Base-by-base conservation (phyloP, 176 grass and related monocot species). In the Tillandsia leiboldiana region DNA sequence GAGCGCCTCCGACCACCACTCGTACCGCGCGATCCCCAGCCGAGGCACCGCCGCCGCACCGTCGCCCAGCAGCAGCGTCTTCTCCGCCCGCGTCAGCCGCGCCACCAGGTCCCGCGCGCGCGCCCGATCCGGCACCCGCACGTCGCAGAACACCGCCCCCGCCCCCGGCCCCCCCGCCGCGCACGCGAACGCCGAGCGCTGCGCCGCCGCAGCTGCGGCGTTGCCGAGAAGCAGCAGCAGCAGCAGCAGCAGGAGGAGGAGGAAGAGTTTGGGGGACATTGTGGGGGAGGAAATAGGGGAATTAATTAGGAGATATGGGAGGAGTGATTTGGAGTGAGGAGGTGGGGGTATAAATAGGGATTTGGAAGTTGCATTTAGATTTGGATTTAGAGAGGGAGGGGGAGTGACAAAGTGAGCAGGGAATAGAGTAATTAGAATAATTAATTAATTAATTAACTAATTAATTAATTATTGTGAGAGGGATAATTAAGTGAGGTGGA, bases 1-100 rank as follows among this genome's bases (percentile, higher is more conserved):
- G 49, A 96, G 71, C 26, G 88, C 92, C 81, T 96, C 92, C 12
- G 92, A 92, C 93, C 93, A 96, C 93, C 93, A 96, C 83, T 96
- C 83, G 81, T 96, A 96, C 0, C 79, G 75, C 0, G 26, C 70
- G 20, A 92, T 62, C 13, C 86, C 88, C 1, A 96, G 92, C 2
- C 92, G 76, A 0, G 83, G 83, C 20, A 96, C 88, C 0, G 81
- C 83, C 0, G 88, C 88, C 0, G 88, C 88, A 73, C 85, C 90
- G 81, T 96, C 89, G 67, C 91, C 93, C 64, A 92, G 93, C 58
- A 92, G 63, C 0, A 78, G 75, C 63, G 83, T 84, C 79, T 96
- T 96, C 86, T 92, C 88, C 2, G 65, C 81, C n/a, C 82, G 75
- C 1, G 83, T 90, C 15, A 96, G 58, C 50, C 88, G 67, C 1